Evolutionary conservation across 306 rosid species (phyloP), one percentile per base, ranked within the genome.

Genomic region (Trichosanthes truncata): DNA sequence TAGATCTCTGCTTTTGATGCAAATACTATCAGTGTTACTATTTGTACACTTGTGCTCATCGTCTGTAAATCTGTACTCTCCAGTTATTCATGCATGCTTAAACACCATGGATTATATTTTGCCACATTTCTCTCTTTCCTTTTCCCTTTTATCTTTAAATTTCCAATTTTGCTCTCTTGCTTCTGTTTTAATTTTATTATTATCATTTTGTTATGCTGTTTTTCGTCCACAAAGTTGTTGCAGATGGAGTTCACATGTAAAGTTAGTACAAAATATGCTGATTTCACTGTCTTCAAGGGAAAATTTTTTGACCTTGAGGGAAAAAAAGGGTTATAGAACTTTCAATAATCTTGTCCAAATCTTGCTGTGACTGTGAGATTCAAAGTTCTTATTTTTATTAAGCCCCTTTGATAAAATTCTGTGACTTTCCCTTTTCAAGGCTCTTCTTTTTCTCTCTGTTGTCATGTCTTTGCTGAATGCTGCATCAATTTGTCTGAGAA

Each of bases 1-100:
- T 31, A 74, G 29, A 74, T 74, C 78, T 74, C 78, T 74, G 62
- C 78, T 74, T 74, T 74, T 74, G 78, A 74, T 74, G 78, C 78
- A 74, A 74, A 74, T 49, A 74, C 78, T 31, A 31, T 45, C 78
- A 74, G 46, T 74, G 62, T 74, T 74, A 74, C 61, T 74, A 74
- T 74, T 74, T 74, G 56, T 71, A 46, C 55, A 71, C 55, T 45
- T 71, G 5, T 74, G 61, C 14, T 67, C 48, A 17, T 67, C 23
- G 29, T 67, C 38, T 67, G 51, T 38, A 67, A 38, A 67, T 67
- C 17, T 67, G 74, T 67, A 38, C 45, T 31, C 77, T 71, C 60
- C 25, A 73, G 25, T 71, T 71, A 48, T 46, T 48, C 60, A 46
- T 48, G 25, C 48, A 46, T 46, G 77, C 59, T 48, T 26, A 15